Base-by-base conservation (phyloP, 1,284 basidiomycete genomes). In the Ceratobasidium sp. region DNA sequence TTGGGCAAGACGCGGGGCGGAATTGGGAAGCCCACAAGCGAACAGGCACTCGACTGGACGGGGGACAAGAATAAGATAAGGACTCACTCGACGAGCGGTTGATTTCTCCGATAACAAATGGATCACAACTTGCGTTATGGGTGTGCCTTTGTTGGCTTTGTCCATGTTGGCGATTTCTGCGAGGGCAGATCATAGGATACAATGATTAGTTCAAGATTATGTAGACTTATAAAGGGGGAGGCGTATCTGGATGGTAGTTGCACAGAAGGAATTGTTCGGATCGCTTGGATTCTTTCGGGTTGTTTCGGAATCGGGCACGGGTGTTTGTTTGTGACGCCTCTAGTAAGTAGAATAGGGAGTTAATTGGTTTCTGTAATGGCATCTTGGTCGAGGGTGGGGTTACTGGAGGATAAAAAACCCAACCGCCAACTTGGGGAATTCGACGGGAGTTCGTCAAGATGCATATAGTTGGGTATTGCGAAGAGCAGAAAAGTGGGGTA, bases 231-330 rank as follows among this genome's bases (percentile, higher is more conserved):
- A 30, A 53, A 40, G 51, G n/a, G 18, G 18, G 30, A 18, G 7
- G 53, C 70, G 21, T 51, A 75, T 74, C 8, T 72, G 72, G 25
- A 75, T 73, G 38, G 72, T 73, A 6, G 74, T 75, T n/a, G 74
- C 66, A 14, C 72, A 44, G 48, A 73, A 67, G n/a, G 72, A 54
- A 59, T 75, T 62, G n/a, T 40, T 72, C 74, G 21, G 75, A 48
- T 48, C 75, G 75, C 75, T 74, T 75, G 16, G 75, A 74, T 4
- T 60, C 59, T 60, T 74, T 75, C n/a, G 74, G 61, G 33, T 75
- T 69, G 33, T 66, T 66, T 46, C 73, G 75, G 1, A 75, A 72
- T 28, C 33, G 28, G 6, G 75, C 54, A 3, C 73, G 74, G 28
- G 74, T 53, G 28, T 73, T 66, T 42, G 38, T 1, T 21, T 23